Conservation (phyloP, 139 green algal species). For the Ettlia oleoabundans region DNA sequence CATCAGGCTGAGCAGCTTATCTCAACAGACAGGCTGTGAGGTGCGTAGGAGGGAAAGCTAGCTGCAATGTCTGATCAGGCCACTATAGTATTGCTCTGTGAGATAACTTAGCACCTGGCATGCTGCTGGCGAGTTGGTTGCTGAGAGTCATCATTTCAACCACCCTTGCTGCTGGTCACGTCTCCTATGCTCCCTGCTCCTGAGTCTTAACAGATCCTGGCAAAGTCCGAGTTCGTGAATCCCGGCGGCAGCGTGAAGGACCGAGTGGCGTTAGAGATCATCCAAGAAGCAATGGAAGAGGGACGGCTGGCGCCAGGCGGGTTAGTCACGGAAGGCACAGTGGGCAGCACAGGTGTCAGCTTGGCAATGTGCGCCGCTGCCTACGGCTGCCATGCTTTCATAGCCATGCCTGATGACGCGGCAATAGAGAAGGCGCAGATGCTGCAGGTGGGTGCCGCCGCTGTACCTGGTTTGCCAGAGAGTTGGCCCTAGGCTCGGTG, state of each 20-base stretch:
- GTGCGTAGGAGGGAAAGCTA: slow-evolving; percentile 32
- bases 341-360: slow-evolving; percentile 83
- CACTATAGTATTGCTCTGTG: neutral
- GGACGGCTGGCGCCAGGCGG: slow-evolving; percentile 73
- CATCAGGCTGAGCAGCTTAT: slow-evolving; percentile 77
- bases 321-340: slow-evolving; percentile 84
- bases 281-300: slow-evolving; percentile 73
- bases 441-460: slow-evolving; percentile 24
- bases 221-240: slow-evolving; percentile 94
- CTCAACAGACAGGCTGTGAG: slow-evolving; percentile 80
- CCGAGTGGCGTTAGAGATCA: slow-evolving; percentile 86
- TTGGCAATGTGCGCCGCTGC: slow-evolving; percentile 82
- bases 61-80: too few relatives aligned
- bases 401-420: slow-evolving; percentile 94
- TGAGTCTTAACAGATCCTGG: slow-evolving; percentile 87
- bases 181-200: too few relatives aligned
- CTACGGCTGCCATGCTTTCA: slow-evolving; percentile 73
- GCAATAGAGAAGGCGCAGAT: slow-evolving; percentile 86
- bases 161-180: too few relatives aligned
- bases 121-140: too few relatives aligned
- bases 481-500: too few relatives aligned
- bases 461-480: too few relatives aligned
- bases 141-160: too few relatives aligned
- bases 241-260: slow-evolving; percentile 93
- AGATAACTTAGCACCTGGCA: too few relatives aligned